Evolutionary conservation across 768 basidiomycete genomes (phyloP), one percentile per base, ranked within the genome.

Genomic region (Tubosaeta brunneosetosa): DNA sequence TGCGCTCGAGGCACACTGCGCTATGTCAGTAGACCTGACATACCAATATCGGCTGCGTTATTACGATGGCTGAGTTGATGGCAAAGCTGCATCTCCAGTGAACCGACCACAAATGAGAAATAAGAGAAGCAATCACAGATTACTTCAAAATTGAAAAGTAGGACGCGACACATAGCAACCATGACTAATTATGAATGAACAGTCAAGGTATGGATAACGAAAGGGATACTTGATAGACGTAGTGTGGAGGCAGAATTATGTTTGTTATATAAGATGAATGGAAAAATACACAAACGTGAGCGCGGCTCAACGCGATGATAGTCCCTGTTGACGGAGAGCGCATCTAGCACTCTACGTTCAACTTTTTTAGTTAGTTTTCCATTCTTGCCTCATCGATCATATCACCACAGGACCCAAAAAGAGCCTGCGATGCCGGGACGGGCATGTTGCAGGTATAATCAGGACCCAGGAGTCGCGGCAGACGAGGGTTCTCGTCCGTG

Each of bases 341-440:
- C 55, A 46, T 62, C 51, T 11, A 65, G 55, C 53, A 29, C 50
- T 34, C 38, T 27, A 19, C 29, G 22, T n/a, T 32, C 22, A 38
- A 4, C 19, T 4, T 8, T 26, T 43, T 49, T 52, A 22, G 22
- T 22, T 38, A 68, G 41, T 38, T 49, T 44, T 69, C 65, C 29
- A 47, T 49, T 61, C 60, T 68, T 13, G 32, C 54, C 40, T 65
- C 65, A 22, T 61, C 58, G 3, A 57, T 46, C 4, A 32, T 22
- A n/a, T 41, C 43, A 22, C 48, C 58, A 5, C 43, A 37, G 19
- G 55, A 41, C 12, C 41, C 32, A 37, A 49, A 43, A n/a, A 51
- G 32, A 47, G 45, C 44, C 2, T 54, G 53, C 3, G 61, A 38
- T 22, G 54, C 36, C 14, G 49, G 57, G 31, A 57, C 42, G 10